Base-by-base conservation (phyloP, 371 early-diverging fungal species). In the Actinomucor elegans region DNA sequence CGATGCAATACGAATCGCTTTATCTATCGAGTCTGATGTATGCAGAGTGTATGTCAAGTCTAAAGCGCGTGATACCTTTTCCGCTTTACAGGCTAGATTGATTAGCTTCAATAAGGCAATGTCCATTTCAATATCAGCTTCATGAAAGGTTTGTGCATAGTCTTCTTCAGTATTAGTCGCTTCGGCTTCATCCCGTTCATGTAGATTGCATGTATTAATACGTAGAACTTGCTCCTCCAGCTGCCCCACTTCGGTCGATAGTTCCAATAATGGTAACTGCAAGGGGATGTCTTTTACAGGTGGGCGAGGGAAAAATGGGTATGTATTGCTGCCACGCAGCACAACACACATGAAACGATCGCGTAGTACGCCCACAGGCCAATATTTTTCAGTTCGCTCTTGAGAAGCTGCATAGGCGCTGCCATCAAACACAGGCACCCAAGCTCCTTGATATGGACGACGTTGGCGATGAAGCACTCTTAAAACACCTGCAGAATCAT, bases 221-320 rank as follows among this genome's bases (percentile, higher is more conserved):
- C 80, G 77, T 40, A 79, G 52, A 42, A 71, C 34, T 46, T 69
- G 69, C 59, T 91, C 86, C 57, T 93, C 95, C 12, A 80, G 66
- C 37, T 75, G 58, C 14, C 82, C 81, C 8, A 61, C 60, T 41
- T 70, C 64, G 1, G 74, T 69, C 0, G 24, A n/a, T 6, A 26
- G 26, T 11, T 55, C 52, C 56, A 71, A 51, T 11, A 92, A 68
- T 17, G 95, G 96, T 36, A 93, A 77, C 29, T 75, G 75, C 10
- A 94, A 64, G 10, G 72, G 73, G n/a, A 93, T 43, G 44, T 94
- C 92, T 24, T 73, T 78, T 20, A 94, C 66, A 20, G 85, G 65
- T 5, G 94, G 92, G 42, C 80, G 80, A 12, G 94, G 94, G 56
- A 89, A 86, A 4, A 65, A 66, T n/a, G 96, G 95, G 55, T 80